Base-by-base conservation (phyloP, 805 yeast genomes). In the Komagataella ulmi region DNA sequence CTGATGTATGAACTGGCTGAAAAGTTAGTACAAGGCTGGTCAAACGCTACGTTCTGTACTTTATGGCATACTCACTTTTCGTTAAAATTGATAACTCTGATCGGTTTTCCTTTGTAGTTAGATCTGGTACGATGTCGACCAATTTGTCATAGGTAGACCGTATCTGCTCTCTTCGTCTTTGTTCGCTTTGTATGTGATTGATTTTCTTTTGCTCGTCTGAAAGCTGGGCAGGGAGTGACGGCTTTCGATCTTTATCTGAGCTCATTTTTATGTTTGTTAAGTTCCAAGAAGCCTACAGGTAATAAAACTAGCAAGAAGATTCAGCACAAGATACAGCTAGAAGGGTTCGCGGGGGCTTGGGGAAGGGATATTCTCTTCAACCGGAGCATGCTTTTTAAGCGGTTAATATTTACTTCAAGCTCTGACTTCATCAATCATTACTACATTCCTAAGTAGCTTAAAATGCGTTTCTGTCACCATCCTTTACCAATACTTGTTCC, bases 101-200 rank as follows among this genome's bases (percentile, higher is more conserved):
- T 46, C 97, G 70, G 51, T 84, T 80, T 58, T 91, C 96, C 21
- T 72, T 69, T n/a, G 74, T 72, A 1, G 76, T 71, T 46, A 90
- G 68, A 7, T 77, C 80, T 0, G 97, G 97, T 1, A 93, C 88
- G 7, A 87, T 64, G 1, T 75, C 71, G 0, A 89, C 90, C 19
- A 90, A 71, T 52, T 75, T 76, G 58, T 86, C 95, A 60, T 88
- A 90, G 7, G 88, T 90, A 7, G 81, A 77, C 47, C 97, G 71
- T 19, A 91, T 88, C 46, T 90, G 88, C 56, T 83, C 88, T 55
- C 98, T 72, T 59, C 98, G 73, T 60, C 85, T 85, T 63, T 88
- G 90, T 62, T 90, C 98, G 0, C 80, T 82, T 58, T 59, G 56
- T 17, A 65, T 65, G 50, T 68, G 72, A 49, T 67, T 67, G 14